Evolutionary conservation across 2,329 filamentous ascomycete genomes (phyloP).

Genomic region (Geosmithia putterillii): DNA sequence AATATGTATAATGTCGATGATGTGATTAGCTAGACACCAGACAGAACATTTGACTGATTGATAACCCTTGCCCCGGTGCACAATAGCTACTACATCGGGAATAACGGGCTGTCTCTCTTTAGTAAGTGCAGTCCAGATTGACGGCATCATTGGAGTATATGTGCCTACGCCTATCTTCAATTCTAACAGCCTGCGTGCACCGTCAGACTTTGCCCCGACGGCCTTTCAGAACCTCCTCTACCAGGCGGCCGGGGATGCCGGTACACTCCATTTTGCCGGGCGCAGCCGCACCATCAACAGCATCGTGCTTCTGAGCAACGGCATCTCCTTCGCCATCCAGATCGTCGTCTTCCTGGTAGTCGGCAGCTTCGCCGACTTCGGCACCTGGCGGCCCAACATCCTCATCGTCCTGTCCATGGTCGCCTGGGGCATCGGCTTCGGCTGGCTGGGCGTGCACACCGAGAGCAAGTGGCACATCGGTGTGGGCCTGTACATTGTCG

Average conservation of each 20-base stretch:
- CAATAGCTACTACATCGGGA: slow-evolving; percentile 53
- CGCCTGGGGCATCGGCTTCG: slow-evolving; percentile 53
- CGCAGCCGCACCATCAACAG: slow-evolving; percentile 47
- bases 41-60: too few species aligned
- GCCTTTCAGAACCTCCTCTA: slow-evolving; percentile 53
- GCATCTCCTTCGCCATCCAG: slow-evolving; percentile 56
- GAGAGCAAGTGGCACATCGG: slow-evolving; percentile 46
- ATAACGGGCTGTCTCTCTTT: slow-evolving; percentile 51
- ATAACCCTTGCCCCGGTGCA: slow-evolving; percentile 11
- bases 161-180: too few species aligned
- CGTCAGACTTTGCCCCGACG: slow-evolving; percentile 39
- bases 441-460: slow-evolving; percentile 53
- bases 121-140: slow-evolving; percentile 19
- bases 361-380: slow-evolving; percentile 49
- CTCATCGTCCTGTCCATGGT: slow-evolving; percentile 47
- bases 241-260: slow-evolving; percentile 42
- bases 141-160: too few species aligned
- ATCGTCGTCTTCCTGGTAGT: slow-evolving; percentile 41
- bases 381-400: slow-evolving; percentile 49
- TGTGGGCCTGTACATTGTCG: slow-evolving; percentile 52
- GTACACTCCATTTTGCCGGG: slow-evolving; percentile 42
- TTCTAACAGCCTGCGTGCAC: too few species aligned
- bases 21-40: too few species aligned
- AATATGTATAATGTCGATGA: too few species aligned
- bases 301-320: slow-evolving; percentile 53